Evolutionary conservation across 305 asterid genomes (phyloP).

Genomic region (Fraxinus latifolia): DNA sequence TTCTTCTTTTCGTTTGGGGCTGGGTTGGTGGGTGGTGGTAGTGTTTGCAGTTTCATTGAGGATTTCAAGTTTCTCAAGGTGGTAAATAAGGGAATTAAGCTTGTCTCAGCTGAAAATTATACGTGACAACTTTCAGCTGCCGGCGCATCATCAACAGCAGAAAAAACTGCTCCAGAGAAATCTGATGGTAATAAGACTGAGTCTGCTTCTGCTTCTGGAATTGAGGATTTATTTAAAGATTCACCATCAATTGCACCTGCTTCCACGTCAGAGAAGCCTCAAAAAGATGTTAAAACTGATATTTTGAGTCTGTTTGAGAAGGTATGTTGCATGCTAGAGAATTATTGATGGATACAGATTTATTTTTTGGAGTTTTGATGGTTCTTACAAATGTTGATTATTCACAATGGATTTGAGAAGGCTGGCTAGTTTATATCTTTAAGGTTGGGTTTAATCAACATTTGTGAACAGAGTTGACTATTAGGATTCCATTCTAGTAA

Average conservation of each 20-base stretch:
- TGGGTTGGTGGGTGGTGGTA: not conserved
- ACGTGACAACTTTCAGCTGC: slow-evolving; percentile 62
- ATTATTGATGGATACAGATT: not conserved
- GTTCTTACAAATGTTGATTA: not conserved
- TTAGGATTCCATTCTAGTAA: not conserved
- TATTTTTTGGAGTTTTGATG: not conserved
- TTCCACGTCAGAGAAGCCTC: slow-evolving; percentile 46
- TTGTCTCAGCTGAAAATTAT: slow-evolving; percentile 28
- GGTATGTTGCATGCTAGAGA: slow-evolving; percentile 46
- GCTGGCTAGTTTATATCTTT: not conserved
- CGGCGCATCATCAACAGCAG: slow-evolving; percentile 51
- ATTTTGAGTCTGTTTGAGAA: slow-evolving; percentile 98
- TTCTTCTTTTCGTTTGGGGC: not conserved
- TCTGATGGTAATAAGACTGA: slow-evolving; percentile 44
- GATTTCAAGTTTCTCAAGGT: not conserved
- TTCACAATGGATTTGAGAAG: not conserved
- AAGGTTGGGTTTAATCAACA: slow-evolving; percentile 3
- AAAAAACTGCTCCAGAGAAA: slow-evolving; percentile 37
- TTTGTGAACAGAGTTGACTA: slow-evolving; percentile 4
- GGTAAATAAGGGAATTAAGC: slow-evolving; percentile 12
- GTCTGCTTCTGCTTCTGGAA: slow-evolving; percentile 50
- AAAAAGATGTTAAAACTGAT: slow-evolving; percentile 76
- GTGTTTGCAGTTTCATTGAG: slow-evolving; percentile 5
- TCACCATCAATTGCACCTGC: slow-evolving; percentile 54
- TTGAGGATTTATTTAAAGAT: slow-evolving; percentile 78